Percentiles rank a stretch among this genome's conserved stretches.
These are phyloP conservation scores for Candida maltosa DNA, from an alignment of 805 yeast genomes.

Conservation along the genomic window DNA sequence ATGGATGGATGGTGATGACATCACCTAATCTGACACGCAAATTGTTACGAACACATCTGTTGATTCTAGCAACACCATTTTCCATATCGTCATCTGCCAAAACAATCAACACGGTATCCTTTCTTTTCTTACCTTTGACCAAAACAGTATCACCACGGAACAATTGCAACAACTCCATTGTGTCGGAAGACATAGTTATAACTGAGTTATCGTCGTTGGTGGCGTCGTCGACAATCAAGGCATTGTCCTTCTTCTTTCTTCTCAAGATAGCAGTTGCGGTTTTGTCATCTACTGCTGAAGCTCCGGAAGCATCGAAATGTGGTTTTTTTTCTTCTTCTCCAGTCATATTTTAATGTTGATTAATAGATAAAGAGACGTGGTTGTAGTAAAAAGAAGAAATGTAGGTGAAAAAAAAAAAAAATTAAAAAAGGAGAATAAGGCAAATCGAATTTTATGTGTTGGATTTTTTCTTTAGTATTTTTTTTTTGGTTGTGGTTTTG, in stretches of 20 bases:
- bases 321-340: conserved; percentile 30
- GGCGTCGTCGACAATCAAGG: conserved; percentile 94
- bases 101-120: conserved; percentile 94
- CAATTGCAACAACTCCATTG: conserved; percentile 91
- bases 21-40: conserved; percentile 93
- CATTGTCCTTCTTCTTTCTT: conserved; percentile 96
- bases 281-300: conserved; percentile 52
- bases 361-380: conserved; percentile 2
- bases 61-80: conserved; percentile 90
- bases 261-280: conserved; percentile 97
- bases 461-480: no score
- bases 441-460: no score
- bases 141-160: conserved; percentile 97
- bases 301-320: conserved; percentile 61
- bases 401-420: no score
- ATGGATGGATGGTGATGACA: conserved; percentile 84
- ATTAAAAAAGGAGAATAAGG: no score
- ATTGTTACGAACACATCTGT: conserved; percentile 95
- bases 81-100: conserved; percentile 95
- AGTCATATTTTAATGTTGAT: no score
- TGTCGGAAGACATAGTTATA: conserved; percentile 89
- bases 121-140: conserved; percentile 97
- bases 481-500: no score
- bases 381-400: no score
- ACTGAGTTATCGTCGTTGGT: conserved; percentile 95